These are phyloP conservation scores for Spencermartinsiella europaea DNA, from an alignment of 805 yeast species.

Conservation along the genomic window DNA sequence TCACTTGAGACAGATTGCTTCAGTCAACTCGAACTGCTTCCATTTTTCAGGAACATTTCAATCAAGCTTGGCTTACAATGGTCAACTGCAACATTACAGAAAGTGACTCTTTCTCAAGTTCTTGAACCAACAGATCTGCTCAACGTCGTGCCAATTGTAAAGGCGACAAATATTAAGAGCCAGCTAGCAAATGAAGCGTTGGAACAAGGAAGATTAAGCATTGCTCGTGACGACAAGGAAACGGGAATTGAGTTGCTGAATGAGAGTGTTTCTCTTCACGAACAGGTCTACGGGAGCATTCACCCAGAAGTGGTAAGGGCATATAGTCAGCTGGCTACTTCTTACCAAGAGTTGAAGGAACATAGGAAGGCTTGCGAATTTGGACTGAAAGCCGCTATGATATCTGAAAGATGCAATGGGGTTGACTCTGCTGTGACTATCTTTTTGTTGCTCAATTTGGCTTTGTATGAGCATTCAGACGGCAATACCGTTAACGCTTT, in stretches of 20 bases:
- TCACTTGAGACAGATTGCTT: conserved; percentile 52
- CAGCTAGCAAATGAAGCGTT: conserved; percentile 64
- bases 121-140: conserved; percentile 48
- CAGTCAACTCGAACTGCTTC: conserved; percentile 55
- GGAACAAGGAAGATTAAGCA: conserved; percentile 33
- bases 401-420: conserved; percentile 78
- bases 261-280: conserved; percentile 68
- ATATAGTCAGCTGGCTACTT: conserved; percentile 59
- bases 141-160: conserved; percentile 68
- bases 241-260: conserved; percentile 58
- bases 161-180: conserved; percentile 63
- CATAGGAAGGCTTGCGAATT: conserved; percentile 54
- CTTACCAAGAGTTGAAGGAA: conserved; percentile 57
- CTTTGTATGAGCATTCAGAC: conserved; percentile 60
- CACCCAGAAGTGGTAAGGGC: conserved; percentile 75
- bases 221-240: conserved; percentile 32
- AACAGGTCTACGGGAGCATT: conserved; percentile 77
- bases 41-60: conserved; percentile 66
- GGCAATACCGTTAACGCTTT: conserved; percentile 58
- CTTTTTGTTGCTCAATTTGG: conserved; percentile 67
- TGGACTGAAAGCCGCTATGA: conserved; percentile 62
- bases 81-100: conserved; percentile 31
- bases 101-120: conserved; percentile 39
- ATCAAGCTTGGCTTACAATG: conserved; percentile 84
- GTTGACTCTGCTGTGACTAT: conserved; percentile 73